Conservation (phyloP, 805 yeast species). For the Saturnispora mendoncae region DNA sequence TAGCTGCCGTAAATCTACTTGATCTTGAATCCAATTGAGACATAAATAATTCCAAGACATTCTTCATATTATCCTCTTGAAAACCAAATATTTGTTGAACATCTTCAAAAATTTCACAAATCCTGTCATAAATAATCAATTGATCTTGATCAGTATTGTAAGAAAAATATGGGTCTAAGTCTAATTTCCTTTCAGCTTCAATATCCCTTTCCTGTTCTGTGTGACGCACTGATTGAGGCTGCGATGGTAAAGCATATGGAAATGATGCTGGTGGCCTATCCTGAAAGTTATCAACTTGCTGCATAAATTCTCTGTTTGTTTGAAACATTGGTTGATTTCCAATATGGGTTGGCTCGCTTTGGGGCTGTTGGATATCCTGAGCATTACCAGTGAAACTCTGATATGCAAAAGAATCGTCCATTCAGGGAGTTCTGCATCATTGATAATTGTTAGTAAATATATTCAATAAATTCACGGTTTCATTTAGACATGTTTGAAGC, state of each 20-base stretch:
- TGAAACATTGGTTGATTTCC: too few species aligned
- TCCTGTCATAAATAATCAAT: conserved; percentile 62
- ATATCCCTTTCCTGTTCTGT: background rate
- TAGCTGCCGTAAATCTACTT: conserved; percentile 61
- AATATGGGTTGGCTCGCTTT: too few species aligned
- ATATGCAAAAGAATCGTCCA: background rate
- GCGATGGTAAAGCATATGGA: background rate
- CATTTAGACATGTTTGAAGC: too few species aligned
- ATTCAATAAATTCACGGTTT: too few species aligned
- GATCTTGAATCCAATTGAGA: conserved; percentile 79
- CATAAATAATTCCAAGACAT: conserved; percentile 78
- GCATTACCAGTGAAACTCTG: background rate
- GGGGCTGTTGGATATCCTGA: background rate
- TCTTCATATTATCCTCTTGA: conserved; percentile 67
- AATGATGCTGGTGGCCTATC: too few species aligned
- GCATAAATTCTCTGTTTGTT: too few species aligned
- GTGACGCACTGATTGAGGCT: background rate
- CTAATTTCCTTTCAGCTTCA: conserved; percentile 11
- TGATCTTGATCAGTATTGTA: conserved; percentile 56
- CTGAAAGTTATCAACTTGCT: too few species aligned
- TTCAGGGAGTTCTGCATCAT: too few species aligned
- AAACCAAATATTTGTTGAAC: conserved; percentile 69
- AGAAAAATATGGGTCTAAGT: conserved; percentile 41
- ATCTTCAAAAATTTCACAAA: conserved; percentile 50
- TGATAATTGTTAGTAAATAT: too few species aligned